A percentile compares a stretch with the other conserved stretches of the same genome.
Evolutionary conservation across 768 basidiomycete species (phyloP).

Genomic region (Solioccasus polychromus): DNA sequence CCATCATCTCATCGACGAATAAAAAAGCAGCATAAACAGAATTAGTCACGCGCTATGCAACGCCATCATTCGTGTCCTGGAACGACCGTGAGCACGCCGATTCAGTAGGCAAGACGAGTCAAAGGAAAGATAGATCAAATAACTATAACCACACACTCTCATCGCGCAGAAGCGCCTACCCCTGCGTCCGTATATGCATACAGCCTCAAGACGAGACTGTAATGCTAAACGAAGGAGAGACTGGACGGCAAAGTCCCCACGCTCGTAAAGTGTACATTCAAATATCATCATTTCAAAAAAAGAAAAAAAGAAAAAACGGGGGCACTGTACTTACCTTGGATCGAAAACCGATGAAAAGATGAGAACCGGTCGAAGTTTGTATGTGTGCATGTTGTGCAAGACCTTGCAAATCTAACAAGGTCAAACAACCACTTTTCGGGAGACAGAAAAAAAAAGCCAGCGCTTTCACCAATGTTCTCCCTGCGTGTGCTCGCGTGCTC

Average conservation of each 20-base stretch:
- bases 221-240: slow-evolving; percentile 35
- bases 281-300: slow-evolving; percentile 28
- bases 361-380: not conserved
- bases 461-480: not conserved
- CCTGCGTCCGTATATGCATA: slow-evolving; percentile 34
- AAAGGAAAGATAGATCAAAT: slow-evolving; percentile 25
- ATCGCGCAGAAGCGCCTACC: slow-evolving; percentile 34
- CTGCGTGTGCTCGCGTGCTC: slow-evolving; percentile 7
- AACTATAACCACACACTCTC: slow-evolving; percentile 36
- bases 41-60: slow-evolving; percentile 7
- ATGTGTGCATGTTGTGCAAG: slow-evolving; percentile 24
- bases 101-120: not conserved
- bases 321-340: slow-evolving; percentile 15
- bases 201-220: slow-evolving; percentile 33
- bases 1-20: slow-evolving; percentile 29
- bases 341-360: not conserved
- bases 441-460: too few relatives aligned
- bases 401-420: slow-evolving; percentile 20
- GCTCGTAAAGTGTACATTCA: slow-evolving; percentile 27
- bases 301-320: not conserved
- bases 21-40: not conserved
- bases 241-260: slow-evolving; percentile 32
- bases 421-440: slow-evolving; percentile 26
- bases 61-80: slow-evolving; percentile 2
- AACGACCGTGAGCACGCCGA: slow-evolving; percentile 8